A percentile compares a stretch with the other conserved stretches of the same genome.
Evolutionary conservation across 164 flowering plant genomes (phyloP).

Genomic region (Echeveria elegans): DNA sequence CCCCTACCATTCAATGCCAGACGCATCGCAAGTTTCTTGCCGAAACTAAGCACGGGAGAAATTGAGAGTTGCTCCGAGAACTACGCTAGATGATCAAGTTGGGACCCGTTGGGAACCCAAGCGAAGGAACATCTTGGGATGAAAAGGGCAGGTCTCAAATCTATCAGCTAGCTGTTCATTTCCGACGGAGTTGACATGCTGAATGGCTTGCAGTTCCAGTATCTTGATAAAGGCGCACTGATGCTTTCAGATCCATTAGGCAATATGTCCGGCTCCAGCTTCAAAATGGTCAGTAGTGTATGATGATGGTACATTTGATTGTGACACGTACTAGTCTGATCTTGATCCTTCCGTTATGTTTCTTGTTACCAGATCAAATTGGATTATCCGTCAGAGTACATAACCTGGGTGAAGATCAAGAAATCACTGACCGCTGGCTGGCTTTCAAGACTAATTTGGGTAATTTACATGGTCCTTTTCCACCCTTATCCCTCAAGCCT

Average conservation of each 20-base stretch:
- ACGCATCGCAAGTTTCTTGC: background rate
- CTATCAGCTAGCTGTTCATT: background rate
- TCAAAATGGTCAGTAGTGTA: conserved; percentile 1
- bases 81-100: background rate
- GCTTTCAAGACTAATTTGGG: conserved; percentile 3
- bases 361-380: background rate
- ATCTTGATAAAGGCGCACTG: background rate
- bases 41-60: background rate
- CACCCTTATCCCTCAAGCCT: background rate
- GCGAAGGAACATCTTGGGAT: conserved; percentile 2
- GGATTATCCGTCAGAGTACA: conserved; percentile 2
- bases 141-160: conserved; percentile 5
- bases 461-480: background rate
- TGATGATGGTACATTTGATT: no score
- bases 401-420: background rate
- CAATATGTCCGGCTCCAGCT: background rate
- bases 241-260: background rate
- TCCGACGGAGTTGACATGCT: background rate
- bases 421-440: background rate
- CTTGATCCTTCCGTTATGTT: background rate
- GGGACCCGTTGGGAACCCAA: background rate
- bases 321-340: background rate
- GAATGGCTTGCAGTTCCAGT: conserved; percentile 5
- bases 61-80: background rate
- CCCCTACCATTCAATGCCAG: no score